Percentiles rank a stretch among this genome's conserved stretches.
Conservation (phyloP, 2,329 filamentous ascomycete genomes). For the Golovinomyces cichoracearum region DNA sequence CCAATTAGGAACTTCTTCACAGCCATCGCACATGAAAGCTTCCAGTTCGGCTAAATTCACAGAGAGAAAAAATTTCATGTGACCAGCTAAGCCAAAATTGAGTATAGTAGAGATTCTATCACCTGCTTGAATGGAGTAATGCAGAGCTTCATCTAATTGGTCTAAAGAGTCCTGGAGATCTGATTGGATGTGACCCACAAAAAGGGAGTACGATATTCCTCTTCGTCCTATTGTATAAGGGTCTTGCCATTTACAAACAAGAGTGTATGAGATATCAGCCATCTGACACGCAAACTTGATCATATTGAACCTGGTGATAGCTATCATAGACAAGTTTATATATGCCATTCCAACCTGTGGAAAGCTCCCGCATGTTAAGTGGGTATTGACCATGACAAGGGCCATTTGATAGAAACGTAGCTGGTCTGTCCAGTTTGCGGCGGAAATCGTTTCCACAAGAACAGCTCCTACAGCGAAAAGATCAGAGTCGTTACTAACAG, state of each 20-base stretch:
- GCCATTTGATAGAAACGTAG: slow-evolving; percentile 48
- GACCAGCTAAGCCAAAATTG: slow-evolving; percentile 40
- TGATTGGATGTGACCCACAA: slow-evolving; percentile 42
- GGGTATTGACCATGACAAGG: slow-evolving; percentile 38
- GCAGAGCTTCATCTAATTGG: slow-evolving; percentile 38
- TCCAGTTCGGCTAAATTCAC: slow-evolving; percentile 45
- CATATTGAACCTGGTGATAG: slow-evolving; percentile 44
- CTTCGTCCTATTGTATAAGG: slow-evolving; percentile 41
- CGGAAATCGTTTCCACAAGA: slow-evolving; percentile 40
- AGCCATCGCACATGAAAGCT: slow-evolving; percentile 40
- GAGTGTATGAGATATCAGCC: slow-evolving; percentile 32
- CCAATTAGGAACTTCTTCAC: slow-evolving; percentile 50
- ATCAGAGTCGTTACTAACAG: slow-evolving; percentile 23
- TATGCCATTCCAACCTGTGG: slow-evolving; percentile 45
- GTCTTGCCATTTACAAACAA: slow-evolving; percentile 37
- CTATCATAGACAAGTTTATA: slow-evolving; percentile 40
- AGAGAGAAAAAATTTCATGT: slow-evolving; percentile 42
- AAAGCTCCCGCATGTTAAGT: slow-evolving; percentile 36
- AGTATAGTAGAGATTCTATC: slow-evolving; percentile 48
- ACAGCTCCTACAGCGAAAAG: slow-evolving; percentile 42
- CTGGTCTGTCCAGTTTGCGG: slow-evolving; percentile 48
- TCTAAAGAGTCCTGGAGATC: slow-evolving; percentile 31
- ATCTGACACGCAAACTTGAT: slow-evolving; percentile 39
- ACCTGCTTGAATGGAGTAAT: slow-evolving; percentile 38
- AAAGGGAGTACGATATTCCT: slow-evolving; percentile 41